Evolutionary conservation across 352 stramenopile species (phyloP).

Genomic region (Globisporangium viniferum): DNA sequence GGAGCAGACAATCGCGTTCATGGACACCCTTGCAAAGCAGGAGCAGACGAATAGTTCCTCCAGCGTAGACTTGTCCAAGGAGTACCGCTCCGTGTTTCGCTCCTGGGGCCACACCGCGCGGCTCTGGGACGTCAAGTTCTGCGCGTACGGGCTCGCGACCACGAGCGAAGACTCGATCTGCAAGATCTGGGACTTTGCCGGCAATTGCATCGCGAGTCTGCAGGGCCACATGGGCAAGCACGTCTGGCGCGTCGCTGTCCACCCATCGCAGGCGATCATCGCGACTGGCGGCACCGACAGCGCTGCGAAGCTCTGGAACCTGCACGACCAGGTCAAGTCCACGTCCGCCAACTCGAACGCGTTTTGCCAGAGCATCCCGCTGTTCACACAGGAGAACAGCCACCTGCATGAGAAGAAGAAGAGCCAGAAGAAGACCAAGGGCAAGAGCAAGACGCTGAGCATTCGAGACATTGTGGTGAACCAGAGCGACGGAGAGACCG

Average conservation of each 20-base stretch:
- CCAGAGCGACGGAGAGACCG: conserved; percentile 23
- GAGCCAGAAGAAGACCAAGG: conserved; percentile 20
- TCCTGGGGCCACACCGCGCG: conserved; percentile 81
- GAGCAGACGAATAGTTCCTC: not conserved
- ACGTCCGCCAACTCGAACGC: conserved; percentile 18
- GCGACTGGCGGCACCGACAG: conserved; percentile 77
- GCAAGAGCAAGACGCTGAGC: conserved; percentile 29
- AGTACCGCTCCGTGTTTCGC: conserved; percentile 58
- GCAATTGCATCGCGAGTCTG: conserved; percentile 67
- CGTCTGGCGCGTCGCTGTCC: conserved; percentile 74
- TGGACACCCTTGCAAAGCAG: conserved; percentile 7
- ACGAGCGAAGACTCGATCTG: conserved; percentile 77
- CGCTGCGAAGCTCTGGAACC: conserved; percentile 78
- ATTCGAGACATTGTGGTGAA: conserved; percentile 52
- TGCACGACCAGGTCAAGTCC: conserved; percentile 53
- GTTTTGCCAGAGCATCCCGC: conserved; percentile 18
- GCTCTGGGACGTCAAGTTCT: conserved; percentile 85
- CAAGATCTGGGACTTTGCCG: conserved; percentile 64
- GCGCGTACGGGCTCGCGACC: conserved; percentile 38
- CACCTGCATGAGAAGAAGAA: conserved; percentile 3
- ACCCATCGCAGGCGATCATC: conserved; percentile 37
- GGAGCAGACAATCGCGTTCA: conserved; percentile 10
- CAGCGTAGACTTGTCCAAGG: conserved; percentile 14
- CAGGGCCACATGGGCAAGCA: conserved; percentile 74
- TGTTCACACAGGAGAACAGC: conserved; percentile 8